Evolutionary conservation across 371 early-diverging fungal species (phyloP).

Genomic region (Actinomortierella wolfii): DNA sequence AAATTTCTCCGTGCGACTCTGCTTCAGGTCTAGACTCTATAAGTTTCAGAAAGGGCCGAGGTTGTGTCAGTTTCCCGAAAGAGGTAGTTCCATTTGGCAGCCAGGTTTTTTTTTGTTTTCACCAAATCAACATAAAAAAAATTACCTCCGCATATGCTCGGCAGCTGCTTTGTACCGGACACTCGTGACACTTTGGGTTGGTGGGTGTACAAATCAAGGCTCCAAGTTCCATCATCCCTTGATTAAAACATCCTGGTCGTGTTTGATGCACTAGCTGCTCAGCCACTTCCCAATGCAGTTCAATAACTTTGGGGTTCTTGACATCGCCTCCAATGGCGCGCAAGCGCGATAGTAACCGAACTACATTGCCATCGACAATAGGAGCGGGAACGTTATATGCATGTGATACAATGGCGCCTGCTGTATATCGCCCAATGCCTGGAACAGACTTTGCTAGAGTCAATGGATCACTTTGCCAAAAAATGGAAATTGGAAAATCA

Average conservation of each 20-base stretch:
- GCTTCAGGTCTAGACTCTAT: constrained; percentile 36
- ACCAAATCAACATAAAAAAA: neutral
- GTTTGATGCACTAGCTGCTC: constrained; percentile 54
- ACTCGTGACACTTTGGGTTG: constrained; percentile 68
- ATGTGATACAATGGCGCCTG: constrained; percentile 78
- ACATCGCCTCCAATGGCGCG: constrained; percentile 76
- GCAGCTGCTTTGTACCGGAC: constrained; percentile 70
- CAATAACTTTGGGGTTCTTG: constrained; percentile 62
- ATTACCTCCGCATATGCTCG: constrained; percentile 63
- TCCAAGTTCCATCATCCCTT: constrained; percentile 86
- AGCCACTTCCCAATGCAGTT: constrained; percentile 71
- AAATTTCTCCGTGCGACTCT: constrained; percentile 27
- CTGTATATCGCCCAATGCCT: constrained; percentile 71
- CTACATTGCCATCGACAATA: constrained; percentile 85
- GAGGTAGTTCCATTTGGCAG: no score
- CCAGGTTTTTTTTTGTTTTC: no score
- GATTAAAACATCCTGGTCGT: constrained; percentile 82
- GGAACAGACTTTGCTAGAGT: constrained; percentile 67
- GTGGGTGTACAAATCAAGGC: constrained; percentile 80
- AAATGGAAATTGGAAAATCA: neutral
- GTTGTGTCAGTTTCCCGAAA: no score
- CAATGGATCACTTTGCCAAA: constrained; percentile 47
- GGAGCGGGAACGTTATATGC: constrained; percentile 69
- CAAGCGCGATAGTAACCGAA: constrained; percentile 73
- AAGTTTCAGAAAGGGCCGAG: constrained; percentile 3